Conservation (phyloP, 768 basidiomycete genomes). For the Xerocomellus chrysenteron region DNA sequence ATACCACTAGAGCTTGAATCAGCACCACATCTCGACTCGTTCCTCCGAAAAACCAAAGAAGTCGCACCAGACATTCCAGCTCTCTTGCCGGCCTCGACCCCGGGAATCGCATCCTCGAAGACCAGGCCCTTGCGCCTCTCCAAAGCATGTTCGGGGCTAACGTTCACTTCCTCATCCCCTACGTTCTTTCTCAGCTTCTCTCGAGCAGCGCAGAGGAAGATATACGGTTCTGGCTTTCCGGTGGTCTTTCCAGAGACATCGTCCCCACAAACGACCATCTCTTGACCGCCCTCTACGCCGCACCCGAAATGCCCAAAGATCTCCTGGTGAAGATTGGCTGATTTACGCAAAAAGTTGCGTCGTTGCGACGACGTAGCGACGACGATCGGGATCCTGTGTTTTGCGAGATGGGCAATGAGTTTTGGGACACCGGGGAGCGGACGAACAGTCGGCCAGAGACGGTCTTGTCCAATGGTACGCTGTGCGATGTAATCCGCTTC, state of each 20-base stretch:
- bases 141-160: slow-evolving; percentile 35
- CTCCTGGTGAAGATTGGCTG: slow-evolving; percentile 51
- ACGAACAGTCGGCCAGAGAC: slow-evolving; percentile 64
- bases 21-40: neutral
- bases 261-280: slow-evolving; percentile 69
- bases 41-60: neutral
- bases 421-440: slow-evolving; percentile 72
- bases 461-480: slow-evolving; percentile 58
- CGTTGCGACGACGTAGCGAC: slow-evolving; percentile 76
- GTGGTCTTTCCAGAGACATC: slow-evolving; percentile 54
- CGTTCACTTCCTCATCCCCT: slow-evolving; percentile 41
- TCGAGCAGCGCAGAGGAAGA: slow-evolving; percentile 74
- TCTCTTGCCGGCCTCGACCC: slow-evolving; percentile 76
- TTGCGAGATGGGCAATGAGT: slow-evolving; percentile 69
- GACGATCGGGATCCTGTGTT: slow-evolving; percentile 70
- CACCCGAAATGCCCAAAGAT: slow-evolving; percentile 46
- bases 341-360: slow-evolving; percentile 67
- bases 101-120: slow-evolving; percentile 79
- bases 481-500: slow-evolving; percentile 57
- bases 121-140: slow-evolving; percentile 69
- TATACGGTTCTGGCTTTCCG: slow-evolving; percentile 82
- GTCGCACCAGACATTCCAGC: slow-evolving; percentile 82
- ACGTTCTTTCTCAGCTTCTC: slow-evolving; percentile 56
- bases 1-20: slow-evolving; percentile 54
- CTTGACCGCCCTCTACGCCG: slow-evolving; percentile 27